Evolutionary conservation across 2,329 filamentous ascomycete genomes (phyloP).

Genomic region (Lasiodiplodia sp.): DNA sequence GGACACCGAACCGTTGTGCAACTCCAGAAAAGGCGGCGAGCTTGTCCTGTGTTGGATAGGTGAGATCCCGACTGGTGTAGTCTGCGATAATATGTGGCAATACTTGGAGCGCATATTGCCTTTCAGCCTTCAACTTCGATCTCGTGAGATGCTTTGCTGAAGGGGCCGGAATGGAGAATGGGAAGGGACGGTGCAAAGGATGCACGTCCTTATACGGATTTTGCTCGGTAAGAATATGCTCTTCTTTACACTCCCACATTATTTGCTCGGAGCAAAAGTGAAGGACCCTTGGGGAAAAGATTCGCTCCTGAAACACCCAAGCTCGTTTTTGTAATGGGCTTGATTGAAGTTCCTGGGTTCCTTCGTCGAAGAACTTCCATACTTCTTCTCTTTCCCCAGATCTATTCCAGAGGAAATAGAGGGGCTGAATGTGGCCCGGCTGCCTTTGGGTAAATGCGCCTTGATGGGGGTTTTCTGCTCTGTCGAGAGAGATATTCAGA

Average conservation of each 20-base stretch:
- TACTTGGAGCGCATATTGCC: not conserved
- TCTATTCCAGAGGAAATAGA: not conserved
- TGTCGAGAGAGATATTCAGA: constrained; percentile 6
- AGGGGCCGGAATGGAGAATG: not conserved
- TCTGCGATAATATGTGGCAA: not conserved
- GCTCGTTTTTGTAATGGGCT: not conserved
- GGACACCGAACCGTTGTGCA: not conserved
- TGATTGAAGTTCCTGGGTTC: not conserved
- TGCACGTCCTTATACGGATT: not conserved
- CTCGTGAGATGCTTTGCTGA: not conserved
- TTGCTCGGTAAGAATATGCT: not conserved
- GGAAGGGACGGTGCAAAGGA: not conserved
- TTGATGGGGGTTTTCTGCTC: not conserved
- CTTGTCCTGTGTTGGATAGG: constrained; percentile 7
- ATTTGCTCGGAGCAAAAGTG: not conserved
- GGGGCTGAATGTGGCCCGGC: not conserved
- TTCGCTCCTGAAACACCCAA: not conserved
- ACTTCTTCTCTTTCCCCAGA: not conserved
- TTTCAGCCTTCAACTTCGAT: not conserved
- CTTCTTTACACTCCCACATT: not conserved
- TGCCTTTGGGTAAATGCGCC: not conserved
- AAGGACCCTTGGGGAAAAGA: not conserved
- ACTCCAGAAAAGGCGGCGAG: not conserved
- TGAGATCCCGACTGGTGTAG: not conserved
- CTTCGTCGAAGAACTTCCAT: not conserved